A percentile compares a stretch with the other conserved stretches of the same genome.
Conservation (phyloP, 2,329 filamentous ascomycete species). For the Penicillium sp. region DNA sequence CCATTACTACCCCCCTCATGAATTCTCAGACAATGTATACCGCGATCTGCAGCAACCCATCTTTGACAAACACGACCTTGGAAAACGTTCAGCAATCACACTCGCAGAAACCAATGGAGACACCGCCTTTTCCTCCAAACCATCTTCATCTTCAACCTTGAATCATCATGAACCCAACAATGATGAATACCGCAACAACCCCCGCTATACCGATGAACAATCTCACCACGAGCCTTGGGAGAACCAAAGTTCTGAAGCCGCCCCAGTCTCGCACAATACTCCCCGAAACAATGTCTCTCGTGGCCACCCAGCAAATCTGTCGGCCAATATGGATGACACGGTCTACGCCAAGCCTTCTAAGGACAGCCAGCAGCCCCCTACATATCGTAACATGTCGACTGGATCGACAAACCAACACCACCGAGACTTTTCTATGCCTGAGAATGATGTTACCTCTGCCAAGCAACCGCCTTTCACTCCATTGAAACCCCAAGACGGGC, state of each 20-base stretch:
- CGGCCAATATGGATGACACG: not conserved
- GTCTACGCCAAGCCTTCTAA: not conserved
- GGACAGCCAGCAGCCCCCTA: not conserved
- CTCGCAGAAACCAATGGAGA: conserved; percentile 22
- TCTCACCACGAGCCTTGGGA: conserved; percentile 1
- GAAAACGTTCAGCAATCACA: conserved; percentile 23
- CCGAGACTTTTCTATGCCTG: not conserved
- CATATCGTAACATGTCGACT: not conserved
- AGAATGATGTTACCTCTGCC: not conserved
- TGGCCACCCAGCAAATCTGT: not conserved
- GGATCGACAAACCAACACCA: not conserved
- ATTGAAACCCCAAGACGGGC: not conserved
- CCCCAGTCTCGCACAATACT: conserved; percentile 5
- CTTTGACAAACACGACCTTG: conserved; percentile 16
- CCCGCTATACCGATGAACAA: conserved; percentile 4
- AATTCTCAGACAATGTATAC: conserved; percentile 3
- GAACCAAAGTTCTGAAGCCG: conserved; percentile 1
- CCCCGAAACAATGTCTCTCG: conserved; percentile 1
- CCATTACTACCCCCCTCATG: conserved; percentile 6
- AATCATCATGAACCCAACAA: conserved; percentile 16
- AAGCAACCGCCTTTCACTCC: not conserved
- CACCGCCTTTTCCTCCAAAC: conserved; percentile 16
- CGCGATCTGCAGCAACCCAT: conserved; percentile 8
- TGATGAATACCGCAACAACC: conserved; percentile 11
- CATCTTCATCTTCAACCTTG: conserved; percentile 23